Base-by-base conservation (phyloP, 129 eudicot genomes). In the Artemisia tridentata region DNA sequence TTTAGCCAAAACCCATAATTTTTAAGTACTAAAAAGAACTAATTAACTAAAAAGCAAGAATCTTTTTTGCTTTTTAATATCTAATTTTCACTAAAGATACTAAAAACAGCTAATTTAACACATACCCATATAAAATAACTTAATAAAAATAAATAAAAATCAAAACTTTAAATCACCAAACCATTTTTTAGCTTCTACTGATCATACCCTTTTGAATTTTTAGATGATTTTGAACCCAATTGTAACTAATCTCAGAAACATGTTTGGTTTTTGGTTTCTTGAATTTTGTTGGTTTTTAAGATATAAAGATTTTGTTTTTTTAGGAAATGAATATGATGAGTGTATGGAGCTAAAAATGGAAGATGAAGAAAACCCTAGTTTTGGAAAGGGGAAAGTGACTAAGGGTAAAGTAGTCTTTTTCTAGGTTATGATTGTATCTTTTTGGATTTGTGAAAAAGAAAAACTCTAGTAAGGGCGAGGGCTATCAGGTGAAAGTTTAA, bases 351-450 rank as follows among this genome's bases (percentile, higher is more conserved):
- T n/a, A 56, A 53, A 68, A 53, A 68, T 62, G 38, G 29, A 72
- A 59, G 69, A 72, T 72, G 81, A 1, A 57, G 71, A 50, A 69
- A 65, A 76, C 75, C 70, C 65, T 69, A 60, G 71, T 51, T 54
- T 16, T 53, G 71, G 54, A 71, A 78, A 38, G 81, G 72, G 81
- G 77, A 78, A 78, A 78, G 77, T 77, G 12, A 51, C 59, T 53
- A 38, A 55, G 72, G 67, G 76, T 72, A 20, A 63, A 77, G 31
- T 56, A 18, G 79, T 67, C 71, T 68, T 68, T 48, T 49, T n/a
- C 38, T 67, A 0, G 54, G 38, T 23, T 72, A 72, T 56, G 78
- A 31, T 7, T 13, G 16, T 47, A 45, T 71, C 62, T 66, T 20
- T 77, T 77, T 68, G 81, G 72, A 71, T 71, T 78, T 77, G 77